Evolutionary conservation across 192 early-diverging fungal genomes (phyloP), one percentile per base, ranked within the genome.

Genomic region (Linnemannia zychae): DNA sequence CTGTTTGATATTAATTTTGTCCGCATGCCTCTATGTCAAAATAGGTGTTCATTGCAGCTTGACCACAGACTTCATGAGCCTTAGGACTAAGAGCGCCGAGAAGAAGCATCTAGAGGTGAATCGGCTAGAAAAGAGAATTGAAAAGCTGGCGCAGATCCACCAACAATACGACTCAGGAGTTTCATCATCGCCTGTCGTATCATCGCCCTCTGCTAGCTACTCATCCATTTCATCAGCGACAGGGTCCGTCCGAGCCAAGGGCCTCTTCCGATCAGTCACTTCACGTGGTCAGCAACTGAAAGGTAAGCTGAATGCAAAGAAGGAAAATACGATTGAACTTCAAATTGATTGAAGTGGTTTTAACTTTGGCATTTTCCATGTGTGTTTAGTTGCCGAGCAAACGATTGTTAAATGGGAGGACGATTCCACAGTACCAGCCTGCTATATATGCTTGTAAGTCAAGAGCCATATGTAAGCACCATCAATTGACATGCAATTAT

Each of bases 61-160:
- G 57, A 94, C 94, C 11, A 76, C 88, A 5, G 73, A 78, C 9
- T 94, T 95, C 79, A 75, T 84, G 36, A 88, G 88, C 49, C 72
- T 84, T 74, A 85, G 94, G 67, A 78, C 75, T 44, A 89, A 87
- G 67, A 90, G 91, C 16, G 88, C 91, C 5, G 92, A 92, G 40
- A 84, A 85, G 18, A 90, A 92, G 12, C 91, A 92, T 67, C 80
- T 96, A 46, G 95, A 95, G 71, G 90, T 91, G 6, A 96, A 95
- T 76, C 88, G 94, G 47, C 83, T 95, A 5, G 94, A 95, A 77
- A 93, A 94, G 78, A 89, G 95, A 4, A 79, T 96, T 37, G 95
- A 96, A 87, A 92, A 93, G 75, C 89, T 96, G 52, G 81, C 83
- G 13, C 76, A 77, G 79, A 76, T 76, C 13, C 79, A 80, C 48